Base-by-base conservation (phyloP, 768 basidiomycete species). In the Pleurotus cornucopiae region DNA sequence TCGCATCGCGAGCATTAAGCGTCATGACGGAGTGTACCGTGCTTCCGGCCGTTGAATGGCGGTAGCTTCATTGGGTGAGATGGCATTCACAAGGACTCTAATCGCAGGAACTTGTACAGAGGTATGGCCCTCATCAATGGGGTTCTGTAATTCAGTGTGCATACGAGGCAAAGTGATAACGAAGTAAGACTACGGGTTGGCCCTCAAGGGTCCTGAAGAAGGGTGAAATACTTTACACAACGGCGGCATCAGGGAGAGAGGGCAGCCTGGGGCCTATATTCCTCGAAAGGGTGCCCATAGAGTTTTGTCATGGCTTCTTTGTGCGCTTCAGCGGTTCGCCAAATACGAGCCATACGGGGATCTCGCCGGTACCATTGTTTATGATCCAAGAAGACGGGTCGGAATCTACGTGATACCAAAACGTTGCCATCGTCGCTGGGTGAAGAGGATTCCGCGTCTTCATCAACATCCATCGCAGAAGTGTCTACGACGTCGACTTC, bases 311-410 rank as follows among this genome's bases (percentile, higher is more conserved):
- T 62, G 12, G 39, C 44, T 12, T 57, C 45, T 49, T 56, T 63
- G 51, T 61, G 56, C 45, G 60, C 59, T 51, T 67, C 66, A 11
- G 59, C 65, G 56, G 63, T 63, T 51, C 58, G 69, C 69, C 70
- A 68, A 1, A 71, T 60, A 21, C 61, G 62, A 6, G 58, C 65
- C 13, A 75, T 46, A 23, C 73, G 68, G 34, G 70, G 76, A 60
- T 81, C 81, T 30, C 64, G 62, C 25, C 66, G 65, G 21, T 64
- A 68, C 81, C 81, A 82, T 46, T 81, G 78, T 49, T 71, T 62
- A n/a, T 76, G 73, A 58, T 80, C 79, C 2, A 73, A 66, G 64
- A 80, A 82, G 12, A 81, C 70, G 6, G 80, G 75, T 7, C 76
- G 70, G 60, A 79, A 81, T 6, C 79, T 75, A 5, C 73, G 58